Evolutionary conservation across 768 basidiomycete genomes (phyloP).

Genomic region (Porpolomopsis calyptriformis): DNA sequence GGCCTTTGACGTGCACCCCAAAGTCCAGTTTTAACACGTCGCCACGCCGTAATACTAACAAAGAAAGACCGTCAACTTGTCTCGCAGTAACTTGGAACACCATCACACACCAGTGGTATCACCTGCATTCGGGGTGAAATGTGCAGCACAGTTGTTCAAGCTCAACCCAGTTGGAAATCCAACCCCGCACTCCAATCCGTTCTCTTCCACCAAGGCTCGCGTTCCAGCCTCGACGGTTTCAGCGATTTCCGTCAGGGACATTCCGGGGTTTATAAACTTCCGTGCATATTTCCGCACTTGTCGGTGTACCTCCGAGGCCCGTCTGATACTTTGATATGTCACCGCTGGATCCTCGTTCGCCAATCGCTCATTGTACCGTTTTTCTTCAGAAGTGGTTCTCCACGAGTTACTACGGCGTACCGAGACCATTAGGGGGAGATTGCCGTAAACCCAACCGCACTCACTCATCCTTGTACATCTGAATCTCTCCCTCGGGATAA

Average conservation of each 20-base stretch:
- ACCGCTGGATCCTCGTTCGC: slow-evolving; percentile 69
- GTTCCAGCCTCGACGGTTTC: slow-evolving; percentile 89
- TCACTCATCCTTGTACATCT: slow-evolving; percentile 87
- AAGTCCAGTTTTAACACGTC: slow-evolving; percentile 97
- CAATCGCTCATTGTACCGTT: slow-evolving; percentile 68
- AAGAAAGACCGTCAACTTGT: neutral
- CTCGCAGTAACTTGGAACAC: neutral
- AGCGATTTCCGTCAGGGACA: slow-evolving; percentile 90
- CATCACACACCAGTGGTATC: slow-evolving; percentile 63
- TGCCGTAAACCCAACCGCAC: slow-evolving; percentile 21
- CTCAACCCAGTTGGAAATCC: slow-evolving; percentile 96
- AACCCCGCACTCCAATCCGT: slow-evolving; percentile 74
- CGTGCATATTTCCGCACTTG: slow-evolving; percentile 78
- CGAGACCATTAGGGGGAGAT: neutral
- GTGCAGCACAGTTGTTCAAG: slow-evolving; percentile 90
- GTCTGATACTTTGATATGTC: slow-evolving; percentile 84
- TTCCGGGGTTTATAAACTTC: slow-evolving; percentile 79
- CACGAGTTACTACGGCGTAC: slow-evolving; percentile 56
- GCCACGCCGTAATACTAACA: slow-evolving; percentile 61
- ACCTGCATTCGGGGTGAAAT: slow-evolving; percentile 92
- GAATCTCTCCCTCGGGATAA: slow-evolving; percentile 86
- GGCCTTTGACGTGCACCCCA: slow-evolving; percentile 92
- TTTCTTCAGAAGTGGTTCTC: slow-evolving; percentile 87
- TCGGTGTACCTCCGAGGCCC: slow-evolving; percentile 92
- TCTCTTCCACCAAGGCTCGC: slow-evolving; percentile 84